phyloP scores from a whole-genome alignment of 176 grass and related monocot genomes.

The Eleusine indica region DNA sequence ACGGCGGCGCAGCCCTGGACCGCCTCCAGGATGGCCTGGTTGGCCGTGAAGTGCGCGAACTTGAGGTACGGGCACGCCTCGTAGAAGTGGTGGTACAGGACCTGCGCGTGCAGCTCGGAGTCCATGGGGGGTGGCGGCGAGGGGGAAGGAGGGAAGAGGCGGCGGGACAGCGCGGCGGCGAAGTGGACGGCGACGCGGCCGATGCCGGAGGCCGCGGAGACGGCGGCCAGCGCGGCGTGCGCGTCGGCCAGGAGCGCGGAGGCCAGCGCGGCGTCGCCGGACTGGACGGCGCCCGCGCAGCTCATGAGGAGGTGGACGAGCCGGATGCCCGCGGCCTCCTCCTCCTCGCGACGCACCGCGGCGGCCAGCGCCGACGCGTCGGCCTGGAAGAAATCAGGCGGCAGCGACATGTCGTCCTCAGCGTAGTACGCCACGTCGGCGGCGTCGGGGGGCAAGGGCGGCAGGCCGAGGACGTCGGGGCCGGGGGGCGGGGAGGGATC shows the following conservation, averaged over 20 bases:
- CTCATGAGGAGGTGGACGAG: conserved; percentile 88
- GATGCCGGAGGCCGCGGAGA: conserved; percentile 65
- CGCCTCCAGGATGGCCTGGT: conserved; percentile 93
- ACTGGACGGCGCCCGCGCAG: conserved; percentile 82
- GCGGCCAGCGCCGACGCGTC: conserved; percentile 31
- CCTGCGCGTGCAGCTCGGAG: conserved; percentile 29
- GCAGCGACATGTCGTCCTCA: neutral
- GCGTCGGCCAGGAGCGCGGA: conserved; percentile 51
- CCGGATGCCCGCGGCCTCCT: conserved; percentile 77
- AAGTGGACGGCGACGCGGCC: conserved; percentile 87
- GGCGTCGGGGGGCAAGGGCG: neutral
- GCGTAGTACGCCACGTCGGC: conserved; percentile 32
- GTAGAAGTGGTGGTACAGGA: conserved; percentile 92
- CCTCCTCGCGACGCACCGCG: conserved; percentile 57
- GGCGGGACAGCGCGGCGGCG: conserved; percentile 64
- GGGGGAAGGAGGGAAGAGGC: conserved; percentile 47
- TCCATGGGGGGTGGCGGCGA: neutral
- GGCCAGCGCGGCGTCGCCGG: conserved; percentile 45
- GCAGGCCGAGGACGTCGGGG: conserved; percentile 14
- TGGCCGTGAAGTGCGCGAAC: conserved; percentile 97
- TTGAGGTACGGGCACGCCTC: conserved; percentile 95
- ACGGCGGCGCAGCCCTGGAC: conserved; percentile 64
- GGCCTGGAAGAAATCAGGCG: conserved; percentile 10
- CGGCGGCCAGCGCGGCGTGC: conserved; percentile 49
- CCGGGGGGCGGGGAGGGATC: neutral